Conservation (phyloP, 768 basidiomycete genomes). For the Kwoniella sp. region DNA sequence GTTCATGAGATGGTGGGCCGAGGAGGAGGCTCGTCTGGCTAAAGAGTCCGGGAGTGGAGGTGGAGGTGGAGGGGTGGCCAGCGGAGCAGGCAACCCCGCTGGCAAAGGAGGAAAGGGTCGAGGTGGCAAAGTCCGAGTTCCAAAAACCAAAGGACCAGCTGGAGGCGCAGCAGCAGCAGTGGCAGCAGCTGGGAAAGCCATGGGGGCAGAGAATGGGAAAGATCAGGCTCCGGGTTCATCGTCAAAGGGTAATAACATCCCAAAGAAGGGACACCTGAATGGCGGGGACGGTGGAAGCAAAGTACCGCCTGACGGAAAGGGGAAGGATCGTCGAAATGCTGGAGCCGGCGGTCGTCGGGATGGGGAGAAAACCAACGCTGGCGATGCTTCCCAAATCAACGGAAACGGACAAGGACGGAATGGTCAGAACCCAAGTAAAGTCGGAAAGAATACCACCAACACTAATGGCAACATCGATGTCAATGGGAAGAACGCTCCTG, state of each 20-base stretch:
- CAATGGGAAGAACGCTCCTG: too few relatives aligned
- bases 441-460: background rate
- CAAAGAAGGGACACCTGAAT: background rate
- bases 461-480: background rate
- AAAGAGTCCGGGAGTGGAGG: background rate
- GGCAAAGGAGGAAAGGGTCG: slow-evolving; percentile 8
- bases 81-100: slow-evolving; percentile 3
- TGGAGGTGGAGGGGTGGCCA: background rate
- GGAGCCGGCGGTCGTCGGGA: slow-evolving; percentile 4
- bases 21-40: slow-evolving; percentile 60
- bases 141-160: slow-evolving; percentile 12
- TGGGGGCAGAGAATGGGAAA: too few relatives aligned
- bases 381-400: background rate
- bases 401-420: slow-evolving; percentile 2
- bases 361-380: background rate
- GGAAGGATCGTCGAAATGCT: background rate
- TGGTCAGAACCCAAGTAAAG: background rate
- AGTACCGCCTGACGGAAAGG: background rate
- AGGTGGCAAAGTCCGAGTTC: slow-evolving; percentile 1
- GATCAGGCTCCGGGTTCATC: background rate
- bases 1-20: slow-evolving; percentile 87
- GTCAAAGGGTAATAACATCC: background rate
- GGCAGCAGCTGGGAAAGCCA: background rate
- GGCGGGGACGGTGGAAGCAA: slow-evolving; percentile 1
- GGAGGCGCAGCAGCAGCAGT: background rate